These are phyloP conservation scores for Entoloma clypeatum DNA, from an alignment of 1,284 basidiomycete genomes.

Conservation along the genomic window DNA sequence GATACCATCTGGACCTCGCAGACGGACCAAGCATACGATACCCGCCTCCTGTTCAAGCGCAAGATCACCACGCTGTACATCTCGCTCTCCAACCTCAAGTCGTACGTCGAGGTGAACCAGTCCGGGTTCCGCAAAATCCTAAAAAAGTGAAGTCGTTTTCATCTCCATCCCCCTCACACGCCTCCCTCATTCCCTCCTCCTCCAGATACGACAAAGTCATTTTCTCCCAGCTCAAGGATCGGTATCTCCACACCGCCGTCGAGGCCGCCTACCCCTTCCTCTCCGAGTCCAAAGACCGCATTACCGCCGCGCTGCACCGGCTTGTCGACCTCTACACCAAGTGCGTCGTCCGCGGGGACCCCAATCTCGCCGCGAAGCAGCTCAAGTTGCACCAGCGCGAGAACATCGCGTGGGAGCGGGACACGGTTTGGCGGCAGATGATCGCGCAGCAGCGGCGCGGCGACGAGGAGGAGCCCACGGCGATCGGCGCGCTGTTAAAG, in stretches of 20 bases:
- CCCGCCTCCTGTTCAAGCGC: slow-evolving; percentile 88
- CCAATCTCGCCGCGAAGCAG: slow-evolving; percentile 71
- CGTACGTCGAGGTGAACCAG: slow-evolving; percentile 94
- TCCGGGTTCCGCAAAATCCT: slow-evolving; percentile 95
- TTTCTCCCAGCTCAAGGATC: slow-evolving; percentile 77
- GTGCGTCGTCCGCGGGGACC: slow-evolving; percentile 81
- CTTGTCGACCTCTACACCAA: slow-evolving; percentile 81
- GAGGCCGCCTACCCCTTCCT: slow-evolving; percentile 70
- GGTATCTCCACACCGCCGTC: slow-evolving; percentile 79
- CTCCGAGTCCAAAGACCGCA: slow-evolving; percentile 55
- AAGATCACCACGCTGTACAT: slow-evolving; percentile 88
- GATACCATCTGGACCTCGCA: slow-evolving; percentile 78
- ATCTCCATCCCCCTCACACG: not conserved
- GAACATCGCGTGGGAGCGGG: slow-evolving; percentile 91
- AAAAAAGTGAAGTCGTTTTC: slow-evolving; percentile 71
- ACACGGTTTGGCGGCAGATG: slow-evolving; percentile 98
- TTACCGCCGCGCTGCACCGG: slow-evolving; percentile 59
- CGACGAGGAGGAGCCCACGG: slow-evolving; percentile 41
- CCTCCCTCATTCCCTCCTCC: slow-evolving; percentile 10
- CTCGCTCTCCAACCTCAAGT: slow-evolving; percentile 76
- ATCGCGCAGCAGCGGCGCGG: slow-evolving; percentile 84
- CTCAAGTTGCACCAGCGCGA: slow-evolving; percentile 89
- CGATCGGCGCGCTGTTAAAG: slow-evolving; percentile 29
- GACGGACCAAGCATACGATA: slow-evolving; percentile 85
- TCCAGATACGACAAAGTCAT: slow-evolving; percentile 92